phyloP scores from a whole-genome alignment of 179 eudicot species.

The Silene noctiflora region DNA sequence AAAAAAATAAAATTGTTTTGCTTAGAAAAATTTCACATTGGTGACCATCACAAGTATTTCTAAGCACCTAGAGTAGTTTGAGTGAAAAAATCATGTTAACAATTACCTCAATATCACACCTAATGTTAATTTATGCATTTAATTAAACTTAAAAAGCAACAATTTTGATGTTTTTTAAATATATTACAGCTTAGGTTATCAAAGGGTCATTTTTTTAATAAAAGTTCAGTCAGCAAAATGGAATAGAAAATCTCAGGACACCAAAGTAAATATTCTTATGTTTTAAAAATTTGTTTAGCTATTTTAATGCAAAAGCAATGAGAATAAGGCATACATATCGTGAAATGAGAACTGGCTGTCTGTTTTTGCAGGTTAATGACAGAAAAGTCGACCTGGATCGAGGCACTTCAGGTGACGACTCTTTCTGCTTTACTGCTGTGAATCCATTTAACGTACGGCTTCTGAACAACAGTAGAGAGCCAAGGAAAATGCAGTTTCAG shows the following conservation, averaged over 20 bases:
- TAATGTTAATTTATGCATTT: neutral
- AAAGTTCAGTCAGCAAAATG: no score
- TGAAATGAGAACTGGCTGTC: conserved; percentile 7
- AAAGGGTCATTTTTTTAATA: no score
- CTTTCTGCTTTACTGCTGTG: conserved; percentile 53
- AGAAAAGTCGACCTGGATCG: conserved; percentile 62
- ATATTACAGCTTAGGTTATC: no score
- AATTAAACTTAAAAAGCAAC: no score
- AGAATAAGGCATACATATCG: neutral
- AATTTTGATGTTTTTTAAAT: no score
- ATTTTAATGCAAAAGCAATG: neutral
- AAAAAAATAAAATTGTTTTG: no score
- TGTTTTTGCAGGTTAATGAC: conserved; percentile 60
- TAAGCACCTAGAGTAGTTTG: neutral
- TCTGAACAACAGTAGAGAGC: conserved; percentile 43
- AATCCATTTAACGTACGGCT: conserved; percentile 63
- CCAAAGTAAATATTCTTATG: neutral
- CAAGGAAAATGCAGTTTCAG: conserved; percentile 40
- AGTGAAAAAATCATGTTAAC: no score
- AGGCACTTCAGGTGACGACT: conserved; percentile 30
- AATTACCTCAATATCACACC: no score
- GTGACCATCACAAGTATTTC: neutral
- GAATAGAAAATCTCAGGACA: neutral
- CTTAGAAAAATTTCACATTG: no score
- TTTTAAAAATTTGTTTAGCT: neutral